These are phyloP conservation scores for Kodamaea neixiangensis DNA, from an alignment of 805 yeast genomes.

Conservation along the genomic window DNA sequence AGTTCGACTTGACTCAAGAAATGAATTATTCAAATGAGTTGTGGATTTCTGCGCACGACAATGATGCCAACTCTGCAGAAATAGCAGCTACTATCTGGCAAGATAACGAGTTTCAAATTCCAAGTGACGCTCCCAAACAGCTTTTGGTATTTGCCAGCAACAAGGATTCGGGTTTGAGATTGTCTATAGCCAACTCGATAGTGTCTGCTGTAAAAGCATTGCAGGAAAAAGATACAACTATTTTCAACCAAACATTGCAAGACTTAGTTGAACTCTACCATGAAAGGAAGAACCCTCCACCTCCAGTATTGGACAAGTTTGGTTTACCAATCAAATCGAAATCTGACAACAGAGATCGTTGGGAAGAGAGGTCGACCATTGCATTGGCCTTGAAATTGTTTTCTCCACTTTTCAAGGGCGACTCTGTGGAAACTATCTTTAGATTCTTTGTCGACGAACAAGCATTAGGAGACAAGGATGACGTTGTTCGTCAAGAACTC, in stretches of 20 bases:
- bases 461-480: constrained; percentile 75
- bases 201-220: constrained; percentile 52
- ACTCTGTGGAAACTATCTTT: constrained; percentile 55
- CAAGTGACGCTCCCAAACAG: constrained; percentile 43
- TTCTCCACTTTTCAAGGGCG: constrained; percentile 46
- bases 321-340: constrained; percentile 73
- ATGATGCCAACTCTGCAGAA: constrained; percentile 59
- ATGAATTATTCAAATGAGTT: constrained; percentile 62
- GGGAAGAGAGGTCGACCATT: constrained; percentile 84
- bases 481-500: constrained; percentile 73
- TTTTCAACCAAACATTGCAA: constrained; percentile 37
- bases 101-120: constrained; percentile 62
- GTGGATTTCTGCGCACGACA: constrained; percentile 78
- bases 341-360: constrained; percentile 64
- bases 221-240: constrained; percentile 21
- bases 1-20: constrained; percentile 60
- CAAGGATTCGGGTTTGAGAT: constrained; percentile 65
- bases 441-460: constrained; percentile 60
- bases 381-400: constrained; percentile 66
- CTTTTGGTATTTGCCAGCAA: constrained; percentile 55
- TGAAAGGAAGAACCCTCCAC: constrained; percentile 67
- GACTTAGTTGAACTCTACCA: constrained; percentile 57
- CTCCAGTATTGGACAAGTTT: constrained; percentile 73
- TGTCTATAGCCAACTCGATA: constrained; percentile 71
- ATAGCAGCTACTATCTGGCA: constrained; percentile 84